Base-by-base conservation (phyloP, 1,284 basidiomycete genomes). In the Hemileccinum hortonii region DNA sequence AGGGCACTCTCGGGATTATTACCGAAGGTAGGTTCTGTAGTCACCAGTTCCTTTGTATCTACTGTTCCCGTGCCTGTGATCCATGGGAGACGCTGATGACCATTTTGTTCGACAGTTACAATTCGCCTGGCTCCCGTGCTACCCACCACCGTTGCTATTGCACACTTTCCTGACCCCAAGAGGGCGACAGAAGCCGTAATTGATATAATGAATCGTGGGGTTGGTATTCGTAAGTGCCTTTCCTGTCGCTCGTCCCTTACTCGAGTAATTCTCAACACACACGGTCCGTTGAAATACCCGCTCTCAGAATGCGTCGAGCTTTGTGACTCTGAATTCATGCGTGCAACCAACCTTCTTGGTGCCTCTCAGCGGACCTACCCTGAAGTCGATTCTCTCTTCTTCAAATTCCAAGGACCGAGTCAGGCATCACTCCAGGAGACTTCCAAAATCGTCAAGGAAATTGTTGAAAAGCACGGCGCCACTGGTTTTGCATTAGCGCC, bases 1-100 rank as follows among this genome's bases (percentile, higher is more conserved):
- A 98, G 67, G 95, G 95, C 1, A 98, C 94, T 0, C 73, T 98
- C 22, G 95, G 95, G 0, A 92, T 98, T 50, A 81, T 98, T 32
- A 95, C 92, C 0, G 94, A 97, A 78, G 85, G 88, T 86, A 53
- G 19, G 66, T 47, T 39, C 12, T 9, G 7, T 33, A 7, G 46
- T 22, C 29, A 9, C 35, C 39, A 5, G 15, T 33, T n/a, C n/a
- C 48, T 16, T 18, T 37, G 18, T n/a, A 30, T 21, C 16, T 24
- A 16, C 19, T 26, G 8, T 33, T 32, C 24, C 29, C 26, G 36
- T 43, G 3, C 12, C 18, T 22, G 29, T 41, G 15, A 22, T 36
- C 10, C 6, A 9, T 35, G 9, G 3, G 43, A 15, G 30, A 44
- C 3, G 32, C 40, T 61, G 21, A 58, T 39, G 26, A 26, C 36